A percentile compares a stretch with the other conserved stretches of the same genome.
These are phyloP conservation scores for Tetradesmus obliquus DNA, from an alignment of 139 green algal genomes.

Conservation along the genomic window DNA sequence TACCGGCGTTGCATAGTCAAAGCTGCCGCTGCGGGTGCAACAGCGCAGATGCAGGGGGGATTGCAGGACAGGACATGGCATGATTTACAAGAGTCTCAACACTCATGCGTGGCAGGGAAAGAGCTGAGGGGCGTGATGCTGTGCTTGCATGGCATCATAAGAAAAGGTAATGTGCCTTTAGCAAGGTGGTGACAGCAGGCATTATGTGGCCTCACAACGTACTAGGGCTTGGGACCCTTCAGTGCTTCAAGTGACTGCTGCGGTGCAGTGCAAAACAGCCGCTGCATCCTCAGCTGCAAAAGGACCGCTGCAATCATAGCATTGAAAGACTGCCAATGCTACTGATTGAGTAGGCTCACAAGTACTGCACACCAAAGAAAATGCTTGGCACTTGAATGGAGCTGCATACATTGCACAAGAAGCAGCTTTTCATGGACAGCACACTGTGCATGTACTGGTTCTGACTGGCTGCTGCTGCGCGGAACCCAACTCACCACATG, in stretches of 20 bases:
- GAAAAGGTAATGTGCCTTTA: too few species aligned
- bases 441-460: neutral
- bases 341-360: neutral
- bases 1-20: constrained; percentile 64
- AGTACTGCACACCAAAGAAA: neutral
- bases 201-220: neutral
- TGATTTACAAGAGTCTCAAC: neutral
- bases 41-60: neutral
- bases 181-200: neutral
- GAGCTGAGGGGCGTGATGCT: too few species aligned
- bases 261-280: too few species aligned
- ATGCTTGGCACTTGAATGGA: neutral
- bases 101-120: neutral
- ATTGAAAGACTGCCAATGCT: neutral
- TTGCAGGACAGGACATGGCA: neutral
- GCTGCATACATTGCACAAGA: neutral
- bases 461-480: neutral
- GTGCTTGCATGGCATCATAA: neutral
- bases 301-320: neutral
- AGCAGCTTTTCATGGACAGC: neutral
- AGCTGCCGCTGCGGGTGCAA: constrained; percentile 49
- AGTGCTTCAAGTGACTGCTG: too few species aligned
- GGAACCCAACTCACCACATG: constrained; percentile 37
- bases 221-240: too few species aligned
- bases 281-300: neutral